A percentile compares a stretch with the other conserved stretches of the same genome.
These are phyloP conservation scores for Microbotryum silenes-acaulis DNA, from an alignment of 1,284 basidiomycete genomes.

Conservation along the genomic window DNA sequence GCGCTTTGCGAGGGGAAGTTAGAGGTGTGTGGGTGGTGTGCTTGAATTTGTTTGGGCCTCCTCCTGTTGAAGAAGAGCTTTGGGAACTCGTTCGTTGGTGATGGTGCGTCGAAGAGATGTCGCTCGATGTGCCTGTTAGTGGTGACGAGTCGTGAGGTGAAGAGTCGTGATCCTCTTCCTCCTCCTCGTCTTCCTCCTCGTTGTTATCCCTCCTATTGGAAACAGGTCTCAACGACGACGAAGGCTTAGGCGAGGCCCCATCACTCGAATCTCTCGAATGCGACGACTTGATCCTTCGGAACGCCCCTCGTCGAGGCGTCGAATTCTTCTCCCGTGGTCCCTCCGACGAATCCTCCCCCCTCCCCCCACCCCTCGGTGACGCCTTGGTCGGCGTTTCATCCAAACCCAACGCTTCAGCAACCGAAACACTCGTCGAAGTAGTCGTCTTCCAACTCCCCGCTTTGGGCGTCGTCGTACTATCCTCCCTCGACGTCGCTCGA, in stretches of 20 bases:
- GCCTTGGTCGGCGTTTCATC: too few species aligned
- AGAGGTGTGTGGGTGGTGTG: not conserved
- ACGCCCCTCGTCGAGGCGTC: too few species aligned
- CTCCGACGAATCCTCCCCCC: too few species aligned
- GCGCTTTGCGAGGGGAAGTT: not conserved
- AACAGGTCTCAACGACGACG: too few species aligned
- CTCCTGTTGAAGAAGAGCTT: slow-evolving; percentile 8
- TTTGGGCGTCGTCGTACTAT: not conserved
- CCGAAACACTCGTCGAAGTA: not conserved
- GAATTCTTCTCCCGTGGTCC: too few species aligned
- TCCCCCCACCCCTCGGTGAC: too few species aligned
- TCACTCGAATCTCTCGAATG: too few species aligned
- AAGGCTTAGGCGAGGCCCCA: too few species aligned
- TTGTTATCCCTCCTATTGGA: too few species aligned
- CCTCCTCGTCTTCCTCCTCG: too few species aligned
- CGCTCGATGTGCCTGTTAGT: not conserved
- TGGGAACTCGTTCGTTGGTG: slow-evolving; percentile 14
- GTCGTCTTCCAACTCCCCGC: slow-evolving; percentile 2
- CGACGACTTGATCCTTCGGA: too few species aligned
- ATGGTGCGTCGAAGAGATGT: slow-evolving; percentile 1
- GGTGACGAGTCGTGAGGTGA: not conserved
- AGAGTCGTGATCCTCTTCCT: not conserved
- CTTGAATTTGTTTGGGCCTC: not conserved
- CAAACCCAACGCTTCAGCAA: too few species aligned
- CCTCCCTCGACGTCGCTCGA: not conserved